Evolutionary conservation across 805 yeast species (phyloP).

Genomic region (Danielozyma ontarioensis): DNA sequence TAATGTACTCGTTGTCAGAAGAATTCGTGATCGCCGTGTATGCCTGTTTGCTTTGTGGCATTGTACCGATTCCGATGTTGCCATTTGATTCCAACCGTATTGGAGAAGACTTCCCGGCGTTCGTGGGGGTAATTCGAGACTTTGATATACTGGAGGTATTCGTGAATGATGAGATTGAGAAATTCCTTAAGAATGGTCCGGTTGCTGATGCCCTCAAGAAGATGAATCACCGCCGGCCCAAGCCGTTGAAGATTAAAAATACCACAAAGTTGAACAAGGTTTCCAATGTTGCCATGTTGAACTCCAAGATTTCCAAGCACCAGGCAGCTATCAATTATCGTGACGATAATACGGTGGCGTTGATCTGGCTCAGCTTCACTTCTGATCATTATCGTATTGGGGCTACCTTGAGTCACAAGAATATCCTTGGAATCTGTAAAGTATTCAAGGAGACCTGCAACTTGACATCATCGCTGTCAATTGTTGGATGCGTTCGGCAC

Average conservation of each 20-base stretch:
- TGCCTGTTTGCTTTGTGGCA: slow-evolving; percentile 82
- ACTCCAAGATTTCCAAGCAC: slow-evolving; percentile 38
- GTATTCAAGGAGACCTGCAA: slow-evolving; percentile 90
- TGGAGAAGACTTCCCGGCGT: slow-evolving; percentile 68
- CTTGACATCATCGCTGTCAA: slow-evolving; percentile 61
- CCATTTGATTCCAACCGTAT: slow-evolving; percentile 64
- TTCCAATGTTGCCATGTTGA: slow-evolving; percentile 33
- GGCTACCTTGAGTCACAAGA: slow-evolving; percentile 51
- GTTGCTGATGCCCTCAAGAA: slow-evolving; percentile 56
- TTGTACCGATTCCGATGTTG: slow-evolving; percentile 70
- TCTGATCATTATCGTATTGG: slow-evolving; percentile 68
- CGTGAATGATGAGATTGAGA: slow-evolving; percentile 73
- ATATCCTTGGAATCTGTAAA: slow-evolving; percentile 74
- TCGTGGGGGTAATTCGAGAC: slow-evolving; percentile 61
- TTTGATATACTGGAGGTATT: slow-evolving; percentile 68
- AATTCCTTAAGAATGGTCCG: slow-evolving; percentile 61
- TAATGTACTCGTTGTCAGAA: slow-evolving; percentile 83
- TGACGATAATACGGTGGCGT: slow-evolving; percentile 42
- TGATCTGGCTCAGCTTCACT: slow-evolving; percentile 66
- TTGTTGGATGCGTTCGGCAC: slow-evolving; percentile 84
- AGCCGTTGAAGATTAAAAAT: slow-evolving; percentile 54
- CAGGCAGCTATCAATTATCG: slow-evolving; percentile 36
- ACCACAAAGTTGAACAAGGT: slow-evolving; percentile 54
- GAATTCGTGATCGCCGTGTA: slow-evolving; percentile 78
- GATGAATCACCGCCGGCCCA: slow-evolving; percentile 25